Base-by-base conservation (phyloP, 2,329 filamentous ascomycete genomes). In the Apiospora aurea region DNA sequence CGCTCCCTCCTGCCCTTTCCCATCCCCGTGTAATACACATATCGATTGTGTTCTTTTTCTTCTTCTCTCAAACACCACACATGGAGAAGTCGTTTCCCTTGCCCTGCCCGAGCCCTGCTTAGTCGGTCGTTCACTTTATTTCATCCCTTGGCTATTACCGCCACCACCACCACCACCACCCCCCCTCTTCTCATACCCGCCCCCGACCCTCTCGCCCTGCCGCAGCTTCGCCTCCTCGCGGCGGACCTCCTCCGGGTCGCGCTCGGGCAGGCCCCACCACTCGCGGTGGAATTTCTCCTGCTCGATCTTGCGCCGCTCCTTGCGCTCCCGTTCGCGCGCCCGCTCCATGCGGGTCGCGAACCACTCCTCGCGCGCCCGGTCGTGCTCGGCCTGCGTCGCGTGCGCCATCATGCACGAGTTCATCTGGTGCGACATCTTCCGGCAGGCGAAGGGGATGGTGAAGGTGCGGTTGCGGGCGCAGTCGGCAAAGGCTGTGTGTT, bases 321-420 rank as follows among this genome's bases (percentile, higher is more conserved):
- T 91, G 74, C 87, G 86, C 81, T 94, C 91, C 49, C 91, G 85
- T 81, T 92, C 90, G 72, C 85, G 85, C 77, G 91, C 88, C 71
- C 95, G 87, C 83, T 94, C 90, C 77, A 94, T 86, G 69, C 94
- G 88, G 75, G 89, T 87, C 69, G 91, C 90, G 82, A 98, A 98
- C 96, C 96, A 99, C 81, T 98, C 95, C 82, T 95, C 93, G 70
- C 96, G 87, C 75, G 96, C 96, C 34, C 90, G 91, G 84, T 99
- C 96, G 82, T 97, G 89, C 81, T 97, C 94, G 71, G 89, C 90
- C 75, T 91, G 93, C 75, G 94, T 97, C 71, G 96, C 95, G 84
- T 97, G 93, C 71, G 87, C 83, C 76, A 95, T 87, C 95, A 99
- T 98, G 85, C 96, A 99, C 74, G 86, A 87, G 84, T 99, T 99